These are phyloP conservation scores for Podospora conica DNA, from an alignment of 495 filamentous ascomycete genomes.

Conservation along the genomic window DNA sequence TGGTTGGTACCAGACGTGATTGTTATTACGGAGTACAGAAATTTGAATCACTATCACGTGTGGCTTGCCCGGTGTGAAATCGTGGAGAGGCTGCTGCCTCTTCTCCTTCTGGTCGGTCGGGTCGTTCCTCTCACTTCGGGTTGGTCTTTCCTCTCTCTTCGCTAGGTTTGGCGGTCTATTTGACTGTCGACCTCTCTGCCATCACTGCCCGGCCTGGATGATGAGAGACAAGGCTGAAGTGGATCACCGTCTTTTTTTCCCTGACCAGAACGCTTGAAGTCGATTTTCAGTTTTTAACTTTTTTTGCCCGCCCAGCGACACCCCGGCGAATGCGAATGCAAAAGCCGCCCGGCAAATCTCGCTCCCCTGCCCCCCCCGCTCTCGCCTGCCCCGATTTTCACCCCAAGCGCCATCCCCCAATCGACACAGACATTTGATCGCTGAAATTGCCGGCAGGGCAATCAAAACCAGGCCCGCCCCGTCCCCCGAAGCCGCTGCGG, in stretches of 20 bases:
- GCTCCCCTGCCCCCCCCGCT: background rate
- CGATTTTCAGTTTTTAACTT: background rate
- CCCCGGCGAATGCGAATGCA: background rate
- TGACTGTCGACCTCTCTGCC: background rate
- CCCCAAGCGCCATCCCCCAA: background rate
- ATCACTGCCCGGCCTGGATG: background rate
- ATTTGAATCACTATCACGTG: conserved; percentile 2
- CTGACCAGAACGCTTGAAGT: background rate
- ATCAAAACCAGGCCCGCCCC: conserved; percentile 17
- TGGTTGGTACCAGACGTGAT: background rate
- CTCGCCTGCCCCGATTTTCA: background rate
- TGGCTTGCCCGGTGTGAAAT: background rate
- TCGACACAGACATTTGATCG: conserved; percentile 15
- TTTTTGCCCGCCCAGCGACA: background rate
- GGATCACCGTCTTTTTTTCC: background rate
- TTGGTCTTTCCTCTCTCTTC: background rate
- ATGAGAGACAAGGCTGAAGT: background rate
- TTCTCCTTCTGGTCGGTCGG: background rate
- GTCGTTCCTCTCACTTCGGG: background rate
- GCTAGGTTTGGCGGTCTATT: background rate
- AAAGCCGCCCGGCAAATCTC: background rate
- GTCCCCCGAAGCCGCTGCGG: conserved; percentile 15
- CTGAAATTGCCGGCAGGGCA: conserved; percentile 27
- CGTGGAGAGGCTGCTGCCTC: background rate
- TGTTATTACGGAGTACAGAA: background rate